Evolutionary conservation across 768 basidiomycete genomes (phyloP).

Genomic region (Lentinula sp.): DNA sequence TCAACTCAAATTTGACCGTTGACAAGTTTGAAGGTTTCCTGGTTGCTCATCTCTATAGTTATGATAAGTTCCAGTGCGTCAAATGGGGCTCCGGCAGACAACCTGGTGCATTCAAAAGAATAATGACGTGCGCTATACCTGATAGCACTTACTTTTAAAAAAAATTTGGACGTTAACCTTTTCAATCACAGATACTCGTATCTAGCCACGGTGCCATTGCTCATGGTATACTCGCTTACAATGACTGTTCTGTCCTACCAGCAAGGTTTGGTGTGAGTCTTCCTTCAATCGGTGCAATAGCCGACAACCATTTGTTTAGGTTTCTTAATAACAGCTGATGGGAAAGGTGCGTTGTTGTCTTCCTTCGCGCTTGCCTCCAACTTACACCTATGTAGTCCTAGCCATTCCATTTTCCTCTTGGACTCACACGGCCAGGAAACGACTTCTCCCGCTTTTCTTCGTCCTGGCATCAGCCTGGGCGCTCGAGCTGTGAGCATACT

Average conservation of each 20-base stretch:
- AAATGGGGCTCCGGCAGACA: slow-evolving; percentile 72
- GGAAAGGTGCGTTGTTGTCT: slow-evolving; percentile 22
- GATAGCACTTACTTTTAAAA: not conserved
- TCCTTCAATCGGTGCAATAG: slow-evolving; percentile 6
- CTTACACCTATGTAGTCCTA: slow-evolving; percentile 31
- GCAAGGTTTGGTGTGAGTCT: slow-evolving; percentile 46
- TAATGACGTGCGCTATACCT: slow-evolving; percentile 68
- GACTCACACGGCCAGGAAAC: slow-evolving; percentile 33
- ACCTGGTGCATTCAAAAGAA: slow-evolving; percentile 79
- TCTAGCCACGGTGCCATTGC: slow-evolving; percentile 58
- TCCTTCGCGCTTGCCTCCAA: not conserved
- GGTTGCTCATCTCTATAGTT: slow-evolving; percentile 72
- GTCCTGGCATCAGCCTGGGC: slow-evolving; percentile 70
- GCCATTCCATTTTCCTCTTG: slow-evolving; percentile 55
- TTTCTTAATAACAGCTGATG: slow-evolving; percentile 27
- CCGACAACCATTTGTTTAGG: slow-evolving; percentile 25
- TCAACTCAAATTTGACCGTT: not conserved
- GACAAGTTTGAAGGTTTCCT: slow-evolving; percentile 65
- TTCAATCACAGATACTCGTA: slow-evolving; percentile 62
- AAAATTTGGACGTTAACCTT: not conserved
- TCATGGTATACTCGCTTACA: slow-evolving; percentile 57
- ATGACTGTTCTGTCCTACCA: slow-evolving; percentile 64
- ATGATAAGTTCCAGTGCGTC: slow-evolving; percentile 72
- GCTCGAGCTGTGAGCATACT: slow-evolving; percentile 59
- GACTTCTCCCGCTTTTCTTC: slow-evolving; percentile 68